phyloP scores from a whole-genome alignment of 192 early-diverging fungal species.

The Spinellus fusiger region DNA sequence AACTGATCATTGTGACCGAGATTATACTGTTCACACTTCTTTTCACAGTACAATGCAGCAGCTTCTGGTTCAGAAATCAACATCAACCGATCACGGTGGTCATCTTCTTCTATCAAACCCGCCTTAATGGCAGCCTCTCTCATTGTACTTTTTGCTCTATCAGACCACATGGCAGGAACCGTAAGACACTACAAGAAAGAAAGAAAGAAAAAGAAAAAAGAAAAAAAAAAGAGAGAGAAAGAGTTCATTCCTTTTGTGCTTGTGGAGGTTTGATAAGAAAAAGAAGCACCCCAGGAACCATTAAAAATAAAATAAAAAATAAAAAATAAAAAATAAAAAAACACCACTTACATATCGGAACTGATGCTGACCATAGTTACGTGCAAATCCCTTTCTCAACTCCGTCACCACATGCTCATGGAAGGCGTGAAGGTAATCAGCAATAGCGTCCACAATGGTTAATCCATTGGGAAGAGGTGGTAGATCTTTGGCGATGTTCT shows the following conservation, averaged over 20 bases:
- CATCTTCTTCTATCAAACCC: constrained; percentile 39
- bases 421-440: constrained; percentile 39
- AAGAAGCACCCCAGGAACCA: too few relatives aligned
- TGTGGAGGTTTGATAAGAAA: not conserved
- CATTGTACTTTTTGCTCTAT: constrained; percentile 48
- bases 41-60: constrained; percentile 49
- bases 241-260: not conserved
- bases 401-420: constrained; percentile 37
- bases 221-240: constrained; percentile 24
- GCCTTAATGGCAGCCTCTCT: constrained; percentile 45
- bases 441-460: constrained; percentile 41
- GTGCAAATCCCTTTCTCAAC: constrained; percentile 38
- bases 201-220: constrained; percentile 23
- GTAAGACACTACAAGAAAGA: constrained; percentile 36
- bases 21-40: constrained; percentile 41
- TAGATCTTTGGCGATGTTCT: constrained; percentile 35
- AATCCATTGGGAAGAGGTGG: constrained; percentile 35
- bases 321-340: not conserved
- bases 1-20: constrained; percentile 41
- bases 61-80: constrained; percentile 49
- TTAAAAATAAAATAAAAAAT: not conserved
- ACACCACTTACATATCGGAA: constrained; percentile 10
- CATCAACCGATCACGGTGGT: constrained; percentile 40
- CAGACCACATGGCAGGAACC: constrained; percentile 50
- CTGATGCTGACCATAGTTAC: constrained; percentile 26